Percentiles rank a stretch among this genome's conserved stretches.
phyloP scores from a whole-genome alignment of 2,329 filamentous ascomycete genomes.

The Pseudocercospora pini-densiflorae region DNA sequence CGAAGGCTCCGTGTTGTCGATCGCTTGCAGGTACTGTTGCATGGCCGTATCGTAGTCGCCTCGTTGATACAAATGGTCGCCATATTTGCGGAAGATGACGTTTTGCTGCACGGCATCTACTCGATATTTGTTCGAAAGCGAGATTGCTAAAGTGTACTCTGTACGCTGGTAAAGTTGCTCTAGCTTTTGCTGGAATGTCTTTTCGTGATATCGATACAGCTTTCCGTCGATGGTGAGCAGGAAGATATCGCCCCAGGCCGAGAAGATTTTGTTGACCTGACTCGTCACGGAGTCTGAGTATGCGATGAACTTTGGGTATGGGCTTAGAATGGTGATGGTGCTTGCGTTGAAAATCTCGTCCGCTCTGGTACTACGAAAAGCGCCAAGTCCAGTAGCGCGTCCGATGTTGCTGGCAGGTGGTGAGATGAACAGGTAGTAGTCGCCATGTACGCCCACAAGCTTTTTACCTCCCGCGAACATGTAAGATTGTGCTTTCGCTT shows the following conservation, averaged over 20 bases:
- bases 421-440: conserved; percentile 87
- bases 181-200: conserved; percentile 84
- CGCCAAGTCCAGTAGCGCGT: conserved; percentile 66
- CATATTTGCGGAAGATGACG: conserved; percentile 89
- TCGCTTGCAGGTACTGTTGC: conserved; percentile 95
- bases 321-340: conserved; percentile 89
- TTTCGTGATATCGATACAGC: conserved; percentile 88
- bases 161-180: conserved; percentile 95
- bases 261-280: conserved; percentile 77
- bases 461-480: conserved; percentile 93
- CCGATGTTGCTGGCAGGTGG: conserved; percentile 67
- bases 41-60: conserved; percentile 98
- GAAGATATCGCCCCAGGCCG: conserved; percentile 90
- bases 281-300: conserved; percentile 86
- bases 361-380: conserved; percentile 72
- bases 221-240: conserved; percentile 92
- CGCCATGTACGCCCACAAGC: conserved; percentile 74
- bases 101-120: conserved; percentile 83
- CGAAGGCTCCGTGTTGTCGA: conserved; percentile 94
- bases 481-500: conserved; percentile 84
- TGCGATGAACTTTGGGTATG: conserved; percentile 85
- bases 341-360: conserved; percentile 85
- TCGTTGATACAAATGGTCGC: conserved; percentile 92
- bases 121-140: conserved; percentile 86
- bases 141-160: conserved; percentile 88